Conservation (phyloP, 345 rosid genomes). For the Eucalyptus curtisii region DNA sequence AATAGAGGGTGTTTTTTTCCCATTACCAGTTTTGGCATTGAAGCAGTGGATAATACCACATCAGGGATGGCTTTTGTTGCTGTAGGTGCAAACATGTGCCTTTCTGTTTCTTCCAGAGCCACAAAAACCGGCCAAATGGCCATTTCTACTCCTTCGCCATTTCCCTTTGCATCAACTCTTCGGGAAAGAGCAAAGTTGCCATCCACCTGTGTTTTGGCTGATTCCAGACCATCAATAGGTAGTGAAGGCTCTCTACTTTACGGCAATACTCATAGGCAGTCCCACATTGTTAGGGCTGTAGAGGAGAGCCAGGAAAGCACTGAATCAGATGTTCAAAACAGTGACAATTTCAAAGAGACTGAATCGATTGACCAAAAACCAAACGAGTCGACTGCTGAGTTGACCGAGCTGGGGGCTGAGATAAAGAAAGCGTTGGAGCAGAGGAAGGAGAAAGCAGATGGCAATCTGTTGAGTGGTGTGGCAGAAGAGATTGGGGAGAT, state of each 20-base stretch:
- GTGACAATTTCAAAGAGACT: not conserved
- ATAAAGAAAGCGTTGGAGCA: conserved; percentile 66
- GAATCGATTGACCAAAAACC: not conserved
- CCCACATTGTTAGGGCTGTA: conserved; percentile 13
- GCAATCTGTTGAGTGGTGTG: conserved; percentile 51
- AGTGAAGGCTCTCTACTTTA: not conserved
- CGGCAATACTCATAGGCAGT: not conserved
- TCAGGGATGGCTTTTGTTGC: not conserved
- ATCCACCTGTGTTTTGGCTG: not conserved
- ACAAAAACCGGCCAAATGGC: not conserved
- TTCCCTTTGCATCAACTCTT: not conserved
- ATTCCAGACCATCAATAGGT: not conserved
- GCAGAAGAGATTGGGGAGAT: conserved; percentile 78
- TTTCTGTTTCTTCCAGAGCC: not conserved
- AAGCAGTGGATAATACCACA: not conserved
- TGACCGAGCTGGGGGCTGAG: conserved; percentile 51
- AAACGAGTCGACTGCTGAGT: conserved; percentile 10
- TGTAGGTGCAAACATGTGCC: not conserved
- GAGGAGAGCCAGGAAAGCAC: conserved; percentile 49
- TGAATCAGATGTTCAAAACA: conserved; percentile 1
- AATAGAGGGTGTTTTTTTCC: not conserved
- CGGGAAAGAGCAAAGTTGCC: not conserved
- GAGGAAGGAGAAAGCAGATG: conserved; percentile 37
- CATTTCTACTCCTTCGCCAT: not conserved
- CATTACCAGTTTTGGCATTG: not conserved